A percentile compares a stretch with the other conserved stretches of the same genome.
Conservation (phyloP, 768 basidiomycete species). For the Paxillus involutus region DNA sequence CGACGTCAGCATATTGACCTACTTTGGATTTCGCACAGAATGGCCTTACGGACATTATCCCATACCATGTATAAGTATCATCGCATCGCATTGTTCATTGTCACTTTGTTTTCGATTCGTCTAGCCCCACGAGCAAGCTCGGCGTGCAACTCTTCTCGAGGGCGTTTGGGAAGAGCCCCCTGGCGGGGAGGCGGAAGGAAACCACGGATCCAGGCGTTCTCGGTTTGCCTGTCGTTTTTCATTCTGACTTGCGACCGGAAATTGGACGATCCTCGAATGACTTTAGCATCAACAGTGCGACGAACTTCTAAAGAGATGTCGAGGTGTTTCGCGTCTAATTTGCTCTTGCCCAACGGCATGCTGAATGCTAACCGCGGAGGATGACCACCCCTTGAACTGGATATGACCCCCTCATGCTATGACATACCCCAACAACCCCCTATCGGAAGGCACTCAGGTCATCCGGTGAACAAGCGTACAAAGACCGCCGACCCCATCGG, state of each 20-base stretch:
- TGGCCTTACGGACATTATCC: no score
- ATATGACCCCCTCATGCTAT: constrained; percentile 1
- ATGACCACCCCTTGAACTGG: constrained; percentile 44
- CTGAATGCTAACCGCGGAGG: constrained; percentile 46
- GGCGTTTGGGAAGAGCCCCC: constrained; percentile 52
- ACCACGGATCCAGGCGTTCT: constrained; percentile 38
- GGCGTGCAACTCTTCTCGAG: constrained; percentile 49
- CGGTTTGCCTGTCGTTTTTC: constrained; percentile 37
- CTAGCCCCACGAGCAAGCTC: neutral
- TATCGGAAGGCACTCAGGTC: constrained; percentile 20
- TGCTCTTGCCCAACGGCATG: constrained; percentile 45
- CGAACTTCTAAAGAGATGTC: constrained; percentile 6
- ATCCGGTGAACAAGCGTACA: no score
- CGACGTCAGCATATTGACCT: neutral
- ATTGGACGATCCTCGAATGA: constrained; percentile 9
- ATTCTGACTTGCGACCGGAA: constrained; percentile 21
- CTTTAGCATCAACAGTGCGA: constrained; percentile 43
- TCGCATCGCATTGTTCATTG: neutral
- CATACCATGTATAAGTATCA: neutral
- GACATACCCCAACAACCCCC: constrained; percentile 26
- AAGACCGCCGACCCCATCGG: no score
- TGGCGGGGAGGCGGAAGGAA: constrained; percentile 35
- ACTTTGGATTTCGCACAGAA: no score
- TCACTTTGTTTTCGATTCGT: neutral
- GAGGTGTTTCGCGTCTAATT: constrained; percentile 41